Base-by-base conservation (phyloP, 2,329 filamentous ascomycete genomes). In the Diaporthe vaccinii region DNA sequence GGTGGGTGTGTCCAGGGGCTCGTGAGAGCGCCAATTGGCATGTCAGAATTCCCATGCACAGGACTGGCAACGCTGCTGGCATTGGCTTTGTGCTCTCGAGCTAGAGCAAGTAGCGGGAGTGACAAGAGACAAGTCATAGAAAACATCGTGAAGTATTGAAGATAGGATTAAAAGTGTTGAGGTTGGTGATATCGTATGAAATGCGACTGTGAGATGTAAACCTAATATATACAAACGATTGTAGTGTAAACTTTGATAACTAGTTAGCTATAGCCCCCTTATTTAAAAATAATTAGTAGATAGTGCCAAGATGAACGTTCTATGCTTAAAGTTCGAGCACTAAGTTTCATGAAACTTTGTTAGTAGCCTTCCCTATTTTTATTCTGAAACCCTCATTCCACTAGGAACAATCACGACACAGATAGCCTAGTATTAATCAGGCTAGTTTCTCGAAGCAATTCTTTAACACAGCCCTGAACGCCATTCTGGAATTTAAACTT, bases 11-110 rank as follows among this genome's bases (percentile, higher is more conserved):
- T 62, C 36, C 58, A 62, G 34, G 36, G 12, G 36, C 36, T 62
- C n/a, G n/a, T 44, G n/a, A 62, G 57, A n/a, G 57, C 20, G 36
- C 58, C 58, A 41, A 62, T 62, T 41, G 58, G 36, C n/a, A 62
- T 28, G 12, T 62, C 36, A 28, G 25, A 28, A 44, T 62, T 44
- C 58, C 36, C 58, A 28, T 62, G 14, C 58, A 41, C 36, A 9
- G 58, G 58, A 62, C 44, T 28, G 17, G 36, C 36, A 44, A 62
- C 58, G 36, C 58, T 44, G 58, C 58, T 41, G 36, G 36, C 36
- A 41, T 62, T 62, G 36, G 36, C 58, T 17, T 44, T 62, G 12
- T 41, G 58, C 9, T 62, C 58, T 44, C 36, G 58, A 62, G 58
- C 58, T 9, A 61, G 58, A 61, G 58, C 36, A 20, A 62, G 36